These are phyloP conservation scores for Apiospora marii DNA, from an alignment of 2,329 filamentous ascomycete species.

Conservation along the genomic window DNA sequence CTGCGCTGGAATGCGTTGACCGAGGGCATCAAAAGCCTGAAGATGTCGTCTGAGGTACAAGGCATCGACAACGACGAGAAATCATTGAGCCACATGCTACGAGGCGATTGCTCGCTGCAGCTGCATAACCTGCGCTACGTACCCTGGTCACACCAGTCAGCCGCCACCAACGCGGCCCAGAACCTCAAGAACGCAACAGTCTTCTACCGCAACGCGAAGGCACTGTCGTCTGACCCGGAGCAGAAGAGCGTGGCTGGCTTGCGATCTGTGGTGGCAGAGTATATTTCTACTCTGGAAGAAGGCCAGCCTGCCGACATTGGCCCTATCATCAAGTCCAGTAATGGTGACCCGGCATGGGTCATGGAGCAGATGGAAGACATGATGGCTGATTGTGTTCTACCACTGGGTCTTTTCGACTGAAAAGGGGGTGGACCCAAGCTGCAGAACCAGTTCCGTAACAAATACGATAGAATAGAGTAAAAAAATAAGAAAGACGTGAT, in stretches of 20 bases:
- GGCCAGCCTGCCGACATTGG: slow-evolving; percentile 27
- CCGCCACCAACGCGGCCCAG: slow-evolving; percentile 33
- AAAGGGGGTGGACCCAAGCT: not conserved
- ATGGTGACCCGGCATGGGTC: slow-evolving; percentile 32
- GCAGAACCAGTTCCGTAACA: not conserved
- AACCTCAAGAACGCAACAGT: slow-evolving; percentile 41
- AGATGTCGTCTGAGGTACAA: slow-evolving; percentile 33
- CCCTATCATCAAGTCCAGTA: slow-evolving; percentile 27
- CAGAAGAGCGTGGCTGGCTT: slow-evolving; percentile 31
- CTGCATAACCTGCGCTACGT: slow-evolving; percentile 38
- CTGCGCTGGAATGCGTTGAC: slow-evolving; percentile 41
- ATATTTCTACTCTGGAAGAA: slow-evolving; percentile 27
- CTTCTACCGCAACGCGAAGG: slow-evolving; percentile 43
- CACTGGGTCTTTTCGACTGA: slow-evolving; percentile 16
- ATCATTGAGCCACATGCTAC: slow-evolving; percentile 38
- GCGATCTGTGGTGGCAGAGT: slow-evolving; percentile 31
- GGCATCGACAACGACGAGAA: slow-evolving; percentile 33
- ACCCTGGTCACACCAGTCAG: slow-evolving; percentile 35
- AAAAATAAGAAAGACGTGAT: not conserved
- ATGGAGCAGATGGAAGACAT: slow-evolving; percentile 36
- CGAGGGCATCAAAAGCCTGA: slow-evolving; percentile 34
- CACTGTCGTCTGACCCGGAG: slow-evolving; percentile 32
- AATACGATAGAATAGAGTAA: not conserved
- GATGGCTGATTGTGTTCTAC: slow-evolving; percentile 32
- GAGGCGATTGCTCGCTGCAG: slow-evolving; percentile 40